Percentiles rank a stretch among this genome's conserved stretches.
Conservation (phyloP, 2,329 filamentous ascomycete genomes). For the Westerdykella ornata region DNA sequence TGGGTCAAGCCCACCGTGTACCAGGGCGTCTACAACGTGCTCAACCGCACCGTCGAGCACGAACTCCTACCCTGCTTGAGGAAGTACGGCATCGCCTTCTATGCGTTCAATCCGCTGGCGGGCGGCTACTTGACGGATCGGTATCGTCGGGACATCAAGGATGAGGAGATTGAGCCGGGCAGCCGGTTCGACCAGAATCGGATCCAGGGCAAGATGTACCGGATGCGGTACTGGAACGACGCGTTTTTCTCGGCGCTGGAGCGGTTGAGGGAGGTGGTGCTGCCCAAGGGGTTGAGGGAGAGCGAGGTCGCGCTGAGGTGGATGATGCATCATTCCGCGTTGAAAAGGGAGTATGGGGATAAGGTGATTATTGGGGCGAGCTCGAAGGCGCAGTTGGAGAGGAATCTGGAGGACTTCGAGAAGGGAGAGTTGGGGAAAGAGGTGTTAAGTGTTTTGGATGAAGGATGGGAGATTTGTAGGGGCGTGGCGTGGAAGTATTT, state of each 20-base stretch:
- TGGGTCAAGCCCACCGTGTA: constrained; percentile 40
- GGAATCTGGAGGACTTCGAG: constrained; percentile 51
- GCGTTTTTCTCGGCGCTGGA: constrained; percentile 42
- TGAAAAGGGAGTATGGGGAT: constrained; percentile 51
- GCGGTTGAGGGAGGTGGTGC: constrained; percentile 30
- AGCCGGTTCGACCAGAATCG: constrained; percentile 40
- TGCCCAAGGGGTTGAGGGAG: constrained; percentile 37
- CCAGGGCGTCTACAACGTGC: constrained; percentile 42
- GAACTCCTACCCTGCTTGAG: constrained; percentile 42
- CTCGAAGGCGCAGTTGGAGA: constrained; percentile 49
- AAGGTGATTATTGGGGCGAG: constrained; percentile 55
- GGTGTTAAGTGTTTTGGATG: constrained; percentile 64
- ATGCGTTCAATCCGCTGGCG: constrained; percentile 34
- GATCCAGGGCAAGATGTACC: constrained; percentile 36
- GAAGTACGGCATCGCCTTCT: constrained; percentile 39
- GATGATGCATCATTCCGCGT: constrained; percentile 39
- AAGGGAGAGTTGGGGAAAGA: constrained; percentile 67
- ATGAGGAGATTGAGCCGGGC: constrained; percentile 32
- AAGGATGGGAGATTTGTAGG: constrained; percentile 66
- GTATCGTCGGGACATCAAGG: constrained; percentile 43
- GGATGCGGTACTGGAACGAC: constrained; percentile 39
- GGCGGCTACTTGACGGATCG: constrained; percentile 15
- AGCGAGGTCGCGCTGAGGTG: constrained; percentile 41
- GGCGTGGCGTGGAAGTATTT: constrained; percentile 49
- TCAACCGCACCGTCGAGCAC: constrained; percentile 37